Evolutionary conservation across 345 rosid species (phyloP).

Genomic region (Adansonia digitata): DNA sequence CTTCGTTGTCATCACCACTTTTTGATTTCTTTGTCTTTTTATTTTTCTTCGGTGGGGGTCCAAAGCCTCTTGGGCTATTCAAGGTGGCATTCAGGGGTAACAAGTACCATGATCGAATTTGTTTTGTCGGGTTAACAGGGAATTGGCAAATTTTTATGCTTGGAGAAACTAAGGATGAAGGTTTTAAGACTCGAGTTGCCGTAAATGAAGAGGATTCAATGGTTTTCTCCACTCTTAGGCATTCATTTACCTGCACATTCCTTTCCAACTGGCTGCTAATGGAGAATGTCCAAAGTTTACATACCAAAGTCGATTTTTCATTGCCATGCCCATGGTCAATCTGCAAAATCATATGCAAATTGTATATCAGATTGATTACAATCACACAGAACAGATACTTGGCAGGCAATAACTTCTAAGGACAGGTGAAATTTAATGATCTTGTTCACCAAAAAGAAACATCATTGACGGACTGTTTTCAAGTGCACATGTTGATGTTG

Average conservation of each 20-base stretch:
- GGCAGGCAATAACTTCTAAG: background rate
- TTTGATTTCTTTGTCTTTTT: slow-evolving; percentile 41
- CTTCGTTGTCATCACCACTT: slow-evolving; percentile 16
- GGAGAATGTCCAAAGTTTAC: slow-evolving; percentile 12
- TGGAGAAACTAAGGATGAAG: background rate
- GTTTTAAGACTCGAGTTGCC: background rate
- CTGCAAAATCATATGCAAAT: slow-evolving; percentile 18
- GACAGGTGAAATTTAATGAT: background rate
- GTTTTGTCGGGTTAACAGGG: slow-evolving; percentile 18
- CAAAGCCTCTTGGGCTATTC: slow-evolving; percentile 79
- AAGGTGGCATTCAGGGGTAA: slow-evolving; percentile 44
- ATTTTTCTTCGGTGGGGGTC: slow-evolving; percentile 52
- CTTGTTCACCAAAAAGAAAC: too few relatives aligned
- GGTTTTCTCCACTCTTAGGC: background rate
- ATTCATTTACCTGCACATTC: background rate
- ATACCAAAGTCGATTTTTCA: slow-evolving; percentile 7
- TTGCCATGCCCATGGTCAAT: background rate
- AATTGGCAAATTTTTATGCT: slow-evolving; percentile 20
- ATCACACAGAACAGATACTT: background rate
- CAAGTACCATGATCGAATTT: slow-evolving; percentile 13
- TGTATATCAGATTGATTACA: background rate
- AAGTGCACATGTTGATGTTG: too few relatives aligned
- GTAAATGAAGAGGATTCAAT: background rate
- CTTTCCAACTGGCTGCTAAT: slow-evolving; percentile 12
- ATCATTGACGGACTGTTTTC: too few relatives aligned